phyloP scores from a whole-genome alignment of 1,139 yeast species.

The Yamadazyma dendronema region DNA sequence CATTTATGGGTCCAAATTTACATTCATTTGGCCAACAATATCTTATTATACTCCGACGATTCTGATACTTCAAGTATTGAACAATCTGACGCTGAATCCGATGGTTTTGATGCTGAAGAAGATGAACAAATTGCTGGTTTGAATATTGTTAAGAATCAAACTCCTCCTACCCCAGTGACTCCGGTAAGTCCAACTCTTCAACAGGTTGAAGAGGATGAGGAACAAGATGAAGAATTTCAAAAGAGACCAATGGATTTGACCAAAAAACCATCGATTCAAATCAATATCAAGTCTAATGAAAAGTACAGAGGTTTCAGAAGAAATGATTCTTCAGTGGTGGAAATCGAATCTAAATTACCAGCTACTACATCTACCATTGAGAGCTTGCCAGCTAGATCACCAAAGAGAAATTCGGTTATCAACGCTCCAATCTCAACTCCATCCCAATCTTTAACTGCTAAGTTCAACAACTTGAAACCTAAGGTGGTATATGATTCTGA shows the following conservation, averaged over 20 bases:
- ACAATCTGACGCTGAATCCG: slow-evolving; percentile 14
- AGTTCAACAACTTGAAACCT: slow-evolving; percentile 17
- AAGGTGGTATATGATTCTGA: slow-evolving; percentile 18
- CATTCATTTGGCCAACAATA: slow-evolving; percentile 38
- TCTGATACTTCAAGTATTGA: slow-evolving; percentile 11
- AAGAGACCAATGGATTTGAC: slow-evolving; percentile 14
- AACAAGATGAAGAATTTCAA: slow-evolving; percentile 10
- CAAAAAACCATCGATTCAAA: slow-evolving; percentile 15
- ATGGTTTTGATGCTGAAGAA: slow-evolving; percentile 9
- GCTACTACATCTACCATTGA: background rate
- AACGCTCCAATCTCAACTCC: slow-evolving; percentile 12
- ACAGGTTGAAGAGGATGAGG: slow-evolving; percentile 15
- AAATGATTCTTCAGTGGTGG: slow-evolving; percentile 25
- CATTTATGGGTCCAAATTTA: slow-evolving; percentile 42
- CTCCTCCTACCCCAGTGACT: slow-evolving; percentile 11
- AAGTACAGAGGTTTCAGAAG: slow-evolving; percentile 49
- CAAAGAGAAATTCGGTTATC: slow-evolving; percentile 12
- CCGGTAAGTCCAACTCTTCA: slow-evolving; percentile 15
- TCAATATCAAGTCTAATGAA: slow-evolving; percentile 20
- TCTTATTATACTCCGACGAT: slow-evolving; percentile 27
- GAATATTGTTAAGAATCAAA: slow-evolving; percentile 14
- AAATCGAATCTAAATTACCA: slow-evolving; percentile 15
- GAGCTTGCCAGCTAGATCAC: slow-evolving; percentile 13
- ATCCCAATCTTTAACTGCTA: slow-evolving; percentile 11
- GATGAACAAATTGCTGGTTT: slow-evolving; percentile 13